These are phyloP conservation scores for Copromyces sp. DNA, from an alignment of 495 filamentous ascomycete genomes.

Conservation along the genomic window DNA sequence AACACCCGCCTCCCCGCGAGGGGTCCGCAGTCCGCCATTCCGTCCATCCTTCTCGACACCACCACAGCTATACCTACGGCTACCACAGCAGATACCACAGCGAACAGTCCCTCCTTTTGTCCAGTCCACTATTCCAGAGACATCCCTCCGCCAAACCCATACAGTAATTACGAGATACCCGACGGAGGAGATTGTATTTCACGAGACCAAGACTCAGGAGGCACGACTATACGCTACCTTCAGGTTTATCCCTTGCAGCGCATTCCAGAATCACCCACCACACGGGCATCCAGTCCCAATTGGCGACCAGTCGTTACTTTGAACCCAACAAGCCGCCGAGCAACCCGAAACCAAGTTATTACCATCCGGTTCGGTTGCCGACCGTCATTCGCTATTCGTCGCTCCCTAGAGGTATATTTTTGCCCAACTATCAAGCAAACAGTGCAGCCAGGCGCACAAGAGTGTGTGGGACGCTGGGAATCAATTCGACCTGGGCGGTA, in stretches of 20 bases:
- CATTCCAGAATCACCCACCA: background rate
- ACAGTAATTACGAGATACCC: background rate
- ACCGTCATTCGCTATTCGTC: background rate
- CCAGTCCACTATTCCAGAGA: background rate
- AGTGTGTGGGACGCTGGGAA: background rate
- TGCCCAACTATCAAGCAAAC: background rate
- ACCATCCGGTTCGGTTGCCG: background rate
- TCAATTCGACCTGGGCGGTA: background rate
- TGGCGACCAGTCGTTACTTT: background rate
- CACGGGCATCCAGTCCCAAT: background rate
- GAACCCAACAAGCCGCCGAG: background rate
- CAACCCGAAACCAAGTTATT: background rate
- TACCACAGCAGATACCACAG: background rate
- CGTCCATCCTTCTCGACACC: background rate
- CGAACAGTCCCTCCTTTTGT: background rate
- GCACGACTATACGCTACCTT: background rate
- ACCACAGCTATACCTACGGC: background rate
- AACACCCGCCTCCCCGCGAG: background rate
- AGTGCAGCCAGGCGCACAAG: background rate
- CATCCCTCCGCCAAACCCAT: background rate
- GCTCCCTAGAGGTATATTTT: background rate
- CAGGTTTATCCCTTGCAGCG: background rate
- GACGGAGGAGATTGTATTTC: background rate
- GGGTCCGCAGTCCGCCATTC: background rate
- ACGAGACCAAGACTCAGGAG: background rate